Evolutionary conservation across 495 filamentous ascomycete species (phyloP), one percentile per base, ranked within the genome.

Genomic region (Aspergillus egyptiacus): DNA sequence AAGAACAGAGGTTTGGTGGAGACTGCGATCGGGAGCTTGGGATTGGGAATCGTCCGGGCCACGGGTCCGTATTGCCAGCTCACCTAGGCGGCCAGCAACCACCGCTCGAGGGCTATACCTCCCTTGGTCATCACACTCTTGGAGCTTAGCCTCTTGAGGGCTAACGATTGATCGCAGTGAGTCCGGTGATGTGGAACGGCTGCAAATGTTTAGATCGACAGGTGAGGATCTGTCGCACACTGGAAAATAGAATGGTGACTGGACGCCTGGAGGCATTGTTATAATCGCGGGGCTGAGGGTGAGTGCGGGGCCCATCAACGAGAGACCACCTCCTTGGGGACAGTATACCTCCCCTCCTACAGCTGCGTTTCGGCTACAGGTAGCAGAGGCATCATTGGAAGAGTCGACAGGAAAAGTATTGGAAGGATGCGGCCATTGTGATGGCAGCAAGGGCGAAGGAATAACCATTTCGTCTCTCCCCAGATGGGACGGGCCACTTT

Each of bases 1-100:
- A 40, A 54, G 31, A 22, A 40, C 2, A 7, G 48, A 37, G 31
- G 34, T 14, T 32, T 51, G 58, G 37, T 47, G 40, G 27, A 52
- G 28, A 20, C 51, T 38, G 45, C 45, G 38, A 52, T 51, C 51
- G 56, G 51, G 43, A 47, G 54, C 46, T 57, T 58, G 52, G 47
- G 56, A 46, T 53, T 63, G 35, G 31, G 44, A 56, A 48, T 72
- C 66, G 51, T 76, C 73, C 50, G n/a, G n/a, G n/a, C n/a, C n/a
- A n/a, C 71, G 77, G 24, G 24, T 8, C 24, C 28, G 28, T 38
- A 86, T 65, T 30, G 73, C 76, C 25, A 88, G 68, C 37, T 80
- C 74, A 51, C 78, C 76, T 55, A 89, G 81, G 46, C 77, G 72
- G 53, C 80, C 76, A 50, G 79, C 82, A 43, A 87, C 82, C 27